phyloP scores from a whole-genome alignment of 2,329 filamentous ascomycete genomes.

The Hypoxylon sp. region DNA sequence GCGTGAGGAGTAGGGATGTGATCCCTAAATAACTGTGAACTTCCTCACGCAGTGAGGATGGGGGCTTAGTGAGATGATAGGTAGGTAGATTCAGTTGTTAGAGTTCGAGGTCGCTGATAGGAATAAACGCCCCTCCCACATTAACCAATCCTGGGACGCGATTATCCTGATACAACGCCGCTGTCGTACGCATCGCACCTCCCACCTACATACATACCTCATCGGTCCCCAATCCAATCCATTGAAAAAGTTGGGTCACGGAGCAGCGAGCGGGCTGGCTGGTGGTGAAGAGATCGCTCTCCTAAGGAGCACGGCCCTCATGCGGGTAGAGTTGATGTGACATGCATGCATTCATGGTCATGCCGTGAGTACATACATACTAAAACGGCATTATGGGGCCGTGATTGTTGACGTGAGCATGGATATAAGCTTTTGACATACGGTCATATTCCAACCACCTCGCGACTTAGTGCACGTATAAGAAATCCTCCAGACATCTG shows the following conservation, averaged over 20 bases:
- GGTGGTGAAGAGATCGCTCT: constrained; percentile 39
- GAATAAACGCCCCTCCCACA: constrained; percentile 32
- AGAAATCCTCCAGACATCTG: background rate
- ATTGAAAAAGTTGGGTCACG: constrained; percentile 24
- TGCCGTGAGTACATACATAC: constrained; percentile 34
- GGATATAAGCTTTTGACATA: constrained; percentile 32
- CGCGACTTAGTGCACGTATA: constrained; percentile 8
- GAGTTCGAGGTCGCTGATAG: constrained; percentile 29
- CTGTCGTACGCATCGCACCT: constrained; percentile 38
- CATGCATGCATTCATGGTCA: constrained; percentile 43
- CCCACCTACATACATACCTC: constrained; percentile 28
- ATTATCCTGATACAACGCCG: constrained; percentile 34
- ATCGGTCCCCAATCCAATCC: constrained; percentile 34
- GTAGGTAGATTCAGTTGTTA: constrained; percentile 26
- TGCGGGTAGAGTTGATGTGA: constrained; percentile 44
- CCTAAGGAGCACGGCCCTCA: constrained; percentile 40
- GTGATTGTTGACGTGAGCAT: constrained; percentile 26
- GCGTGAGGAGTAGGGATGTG: constrained; percentile 25
- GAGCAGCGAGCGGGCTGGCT: constrained; percentile 23
- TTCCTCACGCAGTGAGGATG: constrained; percentile 32
- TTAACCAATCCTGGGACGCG: constrained; percentile 37
- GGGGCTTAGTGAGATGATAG: constrained; percentile 46
- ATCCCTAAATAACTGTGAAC: constrained; percentile 31
- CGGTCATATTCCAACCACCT: constrained; percentile 19
- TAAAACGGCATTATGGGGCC: constrained; percentile 10